Percentiles rank a stretch among this genome's conserved stretches.
phyloP scores from a whole-genome alignment of 495 filamentous ascomycete species.

The Clohesyomyces aquaticus region DNA sequence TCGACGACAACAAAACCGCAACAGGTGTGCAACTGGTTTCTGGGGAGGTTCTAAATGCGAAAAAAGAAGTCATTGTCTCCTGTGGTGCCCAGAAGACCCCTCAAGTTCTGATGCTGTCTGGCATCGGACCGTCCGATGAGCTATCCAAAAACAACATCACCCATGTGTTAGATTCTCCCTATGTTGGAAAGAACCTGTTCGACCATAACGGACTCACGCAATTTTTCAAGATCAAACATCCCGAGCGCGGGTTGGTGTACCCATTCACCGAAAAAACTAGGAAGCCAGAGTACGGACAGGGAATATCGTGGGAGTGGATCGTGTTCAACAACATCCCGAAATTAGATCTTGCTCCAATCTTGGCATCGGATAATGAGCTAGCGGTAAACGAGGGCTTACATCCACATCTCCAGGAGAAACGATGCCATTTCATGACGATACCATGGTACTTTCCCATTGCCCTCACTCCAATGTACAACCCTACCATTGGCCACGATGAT shows the following conservation, averaged over 20 bases:
- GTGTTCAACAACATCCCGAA: conserved; percentile 6
- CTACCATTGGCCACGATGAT: neutral
- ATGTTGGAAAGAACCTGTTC: conserved; percentile 31
- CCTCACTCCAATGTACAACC: neutral
- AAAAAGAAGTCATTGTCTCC: conserved; percentile 23
- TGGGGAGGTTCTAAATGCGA: conserved; percentile 3
- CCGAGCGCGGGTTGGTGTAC: conserved; percentile 4
- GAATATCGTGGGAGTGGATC: conserved; percentile 10
- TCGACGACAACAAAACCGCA: conserved; percentile 14
- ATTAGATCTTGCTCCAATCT: neutral
- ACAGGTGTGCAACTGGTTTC: conserved; percentile 14
- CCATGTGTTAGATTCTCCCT: conserved; percentile 50
- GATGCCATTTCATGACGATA: conserved; percentile 12
- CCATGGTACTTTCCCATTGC: conserved; percentile 19
- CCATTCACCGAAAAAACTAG: conserved; percentile 6
- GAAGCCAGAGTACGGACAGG: conserved; percentile 22
- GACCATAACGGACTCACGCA: conserved; percentile 4
- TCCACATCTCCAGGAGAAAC: conserved; percentile 12
- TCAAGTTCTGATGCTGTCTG: conserved; percentile 17
- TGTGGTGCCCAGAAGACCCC: conserved; percentile 10
- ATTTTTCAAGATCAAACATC: conserved; percentile 10
- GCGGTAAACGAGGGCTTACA: neutral
- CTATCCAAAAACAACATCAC: conserved; percentile 34
- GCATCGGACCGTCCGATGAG: conserved; percentile 27
- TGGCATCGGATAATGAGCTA: neutral